Conservation (phyloP, 108 stramenopile genomes). For the Skeletonema costatum region DNA sequence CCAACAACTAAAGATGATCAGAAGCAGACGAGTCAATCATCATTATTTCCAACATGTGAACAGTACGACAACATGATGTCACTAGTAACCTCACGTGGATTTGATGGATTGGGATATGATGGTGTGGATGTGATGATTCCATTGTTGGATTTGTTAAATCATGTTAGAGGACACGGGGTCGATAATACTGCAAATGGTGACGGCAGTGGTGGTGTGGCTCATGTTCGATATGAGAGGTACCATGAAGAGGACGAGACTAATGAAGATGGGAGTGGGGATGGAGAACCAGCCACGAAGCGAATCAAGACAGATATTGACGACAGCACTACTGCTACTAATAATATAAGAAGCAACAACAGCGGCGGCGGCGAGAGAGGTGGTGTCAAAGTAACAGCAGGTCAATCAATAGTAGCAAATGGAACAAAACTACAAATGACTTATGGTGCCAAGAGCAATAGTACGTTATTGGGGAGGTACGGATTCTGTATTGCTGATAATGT, state of each 20-base stretch:
- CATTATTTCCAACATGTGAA: constrained; percentile 60
- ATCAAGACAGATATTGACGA: background rate
- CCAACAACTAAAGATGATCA: background rate
- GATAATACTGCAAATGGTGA: constrained; percentile 4
- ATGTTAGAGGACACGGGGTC: constrained; percentile 52
- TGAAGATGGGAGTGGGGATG: background rate
- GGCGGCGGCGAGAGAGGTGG: background rate
- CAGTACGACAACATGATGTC: constrained; percentile 65
- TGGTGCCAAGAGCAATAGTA: constrained; percentile 73
- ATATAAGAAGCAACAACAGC: background rate
- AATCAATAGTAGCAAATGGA: constrained; percentile 12
- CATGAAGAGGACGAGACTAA: background rate
- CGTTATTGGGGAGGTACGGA: constrained; percentile 76
- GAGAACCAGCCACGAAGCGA: background rate
- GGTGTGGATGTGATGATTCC: constrained; percentile 66
- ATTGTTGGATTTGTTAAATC: constrained; percentile 80
- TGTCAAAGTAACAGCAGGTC: constrained; percentile 24
- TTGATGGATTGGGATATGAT: constrained; percentile 54
- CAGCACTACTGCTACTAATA: background rate
- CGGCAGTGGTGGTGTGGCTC: background rate
- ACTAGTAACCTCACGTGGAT: constrained; percentile 72
- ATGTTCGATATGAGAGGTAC: constrained; percentile 26
- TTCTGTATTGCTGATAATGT: constrained; percentile 72
- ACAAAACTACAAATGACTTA: constrained; percentile 69
- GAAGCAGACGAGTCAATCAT: background rate